Evolutionary conservation across 371 early-diverging fungal species (phyloP).

Genomic region (Lichtheimia corymbifera): DNA sequence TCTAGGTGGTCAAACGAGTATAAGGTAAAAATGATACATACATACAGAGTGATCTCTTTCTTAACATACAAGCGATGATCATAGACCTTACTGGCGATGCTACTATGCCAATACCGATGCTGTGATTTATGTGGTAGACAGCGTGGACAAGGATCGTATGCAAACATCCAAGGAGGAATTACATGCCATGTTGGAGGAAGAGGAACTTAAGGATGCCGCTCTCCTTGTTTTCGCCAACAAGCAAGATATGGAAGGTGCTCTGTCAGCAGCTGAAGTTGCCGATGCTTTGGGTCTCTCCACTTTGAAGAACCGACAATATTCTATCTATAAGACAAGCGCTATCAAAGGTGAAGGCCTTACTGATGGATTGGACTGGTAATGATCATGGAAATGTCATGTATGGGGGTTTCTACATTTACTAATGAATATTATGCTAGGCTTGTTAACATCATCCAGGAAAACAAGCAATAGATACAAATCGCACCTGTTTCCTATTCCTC

Average conservation of each 20-base stretch:
- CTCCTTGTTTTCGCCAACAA: slow-evolving; percentile 91
- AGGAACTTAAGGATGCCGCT: slow-evolving; percentile 81
- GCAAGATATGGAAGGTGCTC: slow-evolving; percentile 90
- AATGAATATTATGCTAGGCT: slow-evolving; percentile 24
- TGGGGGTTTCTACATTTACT: not conserved
- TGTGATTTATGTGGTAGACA: slow-evolving; percentile 95
- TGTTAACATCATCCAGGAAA: slow-evolving; percentile 54
- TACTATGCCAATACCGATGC: slow-evolving; percentile 90
- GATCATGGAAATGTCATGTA: not conserved
- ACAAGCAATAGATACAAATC: slow-evolving; percentile 33
- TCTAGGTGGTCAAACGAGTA: slow-evolving; percentile 97
- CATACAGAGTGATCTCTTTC: not conserved
- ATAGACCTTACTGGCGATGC: slow-evolving; percentile 51
- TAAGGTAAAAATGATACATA: slow-evolving; percentile 53
- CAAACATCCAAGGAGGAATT: slow-evolving; percentile 87
- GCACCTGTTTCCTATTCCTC: not conserved
- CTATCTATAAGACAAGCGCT: slow-evolving; percentile 93
- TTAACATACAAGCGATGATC: not conserved
- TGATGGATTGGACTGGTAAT: slow-evolving; percentile 88
- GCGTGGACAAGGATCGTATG: slow-evolving; percentile 91
- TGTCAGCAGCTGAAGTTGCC: slow-evolving; percentile 83
- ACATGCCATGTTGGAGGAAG: slow-evolving; percentile 86
- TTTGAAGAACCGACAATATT: slow-evolving; percentile 87
- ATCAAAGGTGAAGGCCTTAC: slow-evolving; percentile 93
- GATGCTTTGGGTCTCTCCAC: slow-evolving; percentile 85